Percentiles rank a stretch among this genome's conserved stretches.
phyloP scores from a whole-genome alignment of 2,329 filamentous ascomycete genomes.

The Gaeumannomyces tritici region DNA sequence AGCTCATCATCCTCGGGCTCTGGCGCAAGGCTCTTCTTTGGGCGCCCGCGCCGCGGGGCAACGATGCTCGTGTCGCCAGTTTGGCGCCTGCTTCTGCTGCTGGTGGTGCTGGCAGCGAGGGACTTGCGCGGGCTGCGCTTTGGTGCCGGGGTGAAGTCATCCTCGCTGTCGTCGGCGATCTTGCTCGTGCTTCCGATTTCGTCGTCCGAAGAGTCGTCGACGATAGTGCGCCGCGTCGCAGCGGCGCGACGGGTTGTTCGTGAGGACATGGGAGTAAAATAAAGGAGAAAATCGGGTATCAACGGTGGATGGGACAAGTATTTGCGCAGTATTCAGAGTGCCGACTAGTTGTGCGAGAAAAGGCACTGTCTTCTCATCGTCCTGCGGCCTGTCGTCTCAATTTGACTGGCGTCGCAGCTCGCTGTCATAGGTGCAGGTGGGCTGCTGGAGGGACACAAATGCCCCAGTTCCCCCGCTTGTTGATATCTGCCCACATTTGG shows the following conservation, averaged over 20 bases:
- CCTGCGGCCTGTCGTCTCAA: conserved; percentile 1
- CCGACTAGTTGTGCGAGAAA: background rate
- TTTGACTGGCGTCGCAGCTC: background rate
- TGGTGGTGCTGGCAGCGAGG: conserved; percentile 10
- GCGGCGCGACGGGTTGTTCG: conserved; percentile 32
- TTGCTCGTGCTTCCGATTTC: conserved; percentile 47
- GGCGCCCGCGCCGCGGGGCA: conserved; percentile 23
- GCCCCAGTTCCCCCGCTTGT: conserved; percentile 14
- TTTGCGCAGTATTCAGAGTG: background rate
- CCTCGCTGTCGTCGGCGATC: conserved; percentile 54
- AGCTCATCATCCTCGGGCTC: conserved; percentile 49
- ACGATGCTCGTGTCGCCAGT: conserved; percentile 26
- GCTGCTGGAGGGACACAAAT: background rate
- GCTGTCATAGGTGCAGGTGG: background rate
- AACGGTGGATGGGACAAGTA: background rate
- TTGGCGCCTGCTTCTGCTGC: conserved; percentile 19
- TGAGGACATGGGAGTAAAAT: conserved; percentile 22
- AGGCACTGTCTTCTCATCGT: background rate
- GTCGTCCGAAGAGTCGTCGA: conserved; percentile 68
- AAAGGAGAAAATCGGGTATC: background rate
- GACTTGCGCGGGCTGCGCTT: conserved; percentile 36
- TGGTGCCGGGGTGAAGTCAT: conserved; percentile 72
- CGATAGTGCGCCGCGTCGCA: conserved; percentile 57
- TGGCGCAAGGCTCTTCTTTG: conserved; percentile 30
- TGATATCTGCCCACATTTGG: conserved; percentile 11